These are phyloP conservation scores for Artemisia tridentata DNA, from an alignment of 129 eudicot genomes.

Conservation along the genomic window DNA sequence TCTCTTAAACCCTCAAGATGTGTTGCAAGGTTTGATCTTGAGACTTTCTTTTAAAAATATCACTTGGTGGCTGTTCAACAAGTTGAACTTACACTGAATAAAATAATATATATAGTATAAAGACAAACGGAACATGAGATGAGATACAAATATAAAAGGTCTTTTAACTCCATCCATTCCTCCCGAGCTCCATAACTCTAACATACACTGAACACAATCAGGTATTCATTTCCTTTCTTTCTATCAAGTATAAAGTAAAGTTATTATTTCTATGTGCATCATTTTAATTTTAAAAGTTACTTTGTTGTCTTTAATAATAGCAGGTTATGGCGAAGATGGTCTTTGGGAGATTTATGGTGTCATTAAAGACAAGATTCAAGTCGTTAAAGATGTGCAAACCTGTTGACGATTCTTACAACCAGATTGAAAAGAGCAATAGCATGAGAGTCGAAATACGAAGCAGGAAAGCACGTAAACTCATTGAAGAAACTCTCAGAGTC, in stretches of 20 bases:
- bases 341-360: slow-evolving; percentile 40
- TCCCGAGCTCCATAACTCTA: slow-evolving; percentile 12
- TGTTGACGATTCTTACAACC: slow-evolving; percentile 32
- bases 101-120: background rate
- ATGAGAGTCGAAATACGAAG: slow-evolving; percentile 60
- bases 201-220: slow-evolving; percentile 16
- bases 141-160: slow-evolving; percentile 20
- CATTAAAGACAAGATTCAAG: slow-evolving; percentile 41
- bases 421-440: slow-evolving; percentile 65
- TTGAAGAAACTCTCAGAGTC: slow-evolving; percentile 50
- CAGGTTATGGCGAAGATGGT: slow-evolving; percentile 30
- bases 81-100: background rate
- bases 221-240: slow-evolving; percentile 5
- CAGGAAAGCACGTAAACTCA: slow-evolving; percentile 50
- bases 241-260: background rate
- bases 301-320: background rate
- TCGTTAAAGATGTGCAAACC: slow-evolving; percentile 35
- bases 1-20: too few species aligned
- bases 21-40: too few species aligned
- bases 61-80: background rate
- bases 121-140: background rate
- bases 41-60: too few species aligned
- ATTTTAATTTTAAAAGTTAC: too few species aligned
- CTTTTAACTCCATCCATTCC: slow-evolving; percentile 18
- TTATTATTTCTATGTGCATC: background rate